Evolutionary conservation across 495 filamentous ascomycete species (phyloP).

Genomic region (Penicillium coffeae): DNA sequence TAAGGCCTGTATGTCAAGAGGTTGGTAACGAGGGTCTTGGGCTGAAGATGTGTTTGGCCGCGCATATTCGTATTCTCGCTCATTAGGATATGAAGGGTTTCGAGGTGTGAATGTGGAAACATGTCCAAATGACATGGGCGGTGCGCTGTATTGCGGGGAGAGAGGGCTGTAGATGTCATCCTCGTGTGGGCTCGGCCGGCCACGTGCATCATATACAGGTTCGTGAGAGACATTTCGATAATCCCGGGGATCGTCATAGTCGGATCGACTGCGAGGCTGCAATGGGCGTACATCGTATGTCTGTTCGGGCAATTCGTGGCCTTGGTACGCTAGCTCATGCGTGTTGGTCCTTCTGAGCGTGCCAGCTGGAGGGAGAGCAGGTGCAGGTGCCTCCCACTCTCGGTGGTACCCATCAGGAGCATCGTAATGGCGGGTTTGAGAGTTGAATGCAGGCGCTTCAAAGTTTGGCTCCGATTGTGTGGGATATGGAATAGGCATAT

Average conservation of each 20-base stretch:
- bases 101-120: constrained; percentile 15
- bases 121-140: constrained; percentile 21
- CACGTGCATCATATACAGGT: constrained; percentile 14
- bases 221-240: constrained; percentile 26
- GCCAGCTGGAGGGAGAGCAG: constrained; percentile 13
- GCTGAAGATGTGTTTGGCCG: constrained; percentile 12
- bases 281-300: constrained; percentile 22
- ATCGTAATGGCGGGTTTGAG: constrained; percentile 26
- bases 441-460: constrained; percentile 23
- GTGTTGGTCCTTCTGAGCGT: constrained; percentile 13
- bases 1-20: constrained; percentile 16
- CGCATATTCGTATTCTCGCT: constrained; percentile 14
- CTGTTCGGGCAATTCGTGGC: constrained; percentile 15
- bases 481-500: constrained; percentile 7
- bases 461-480: constrained; percentile 23
- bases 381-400: constrained; percentile 26
- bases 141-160: constrained; percentile 20
- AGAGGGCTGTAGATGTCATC: constrained; percentile 16
- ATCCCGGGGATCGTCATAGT: constrained; percentile 28
- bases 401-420: constrained; percentile 25
- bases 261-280: constrained; percentile 25
- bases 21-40: constrained; percentile 22
- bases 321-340: constrained; percentile 21
- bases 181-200: constrained; percentile 8
- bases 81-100: constrained; percentile 2